These are phyloP conservation scores for Kalanchoe fedtschenkoi DNA, from an alignment of 164 flowering plant genomes.

Conservation along the genomic window DNA sequence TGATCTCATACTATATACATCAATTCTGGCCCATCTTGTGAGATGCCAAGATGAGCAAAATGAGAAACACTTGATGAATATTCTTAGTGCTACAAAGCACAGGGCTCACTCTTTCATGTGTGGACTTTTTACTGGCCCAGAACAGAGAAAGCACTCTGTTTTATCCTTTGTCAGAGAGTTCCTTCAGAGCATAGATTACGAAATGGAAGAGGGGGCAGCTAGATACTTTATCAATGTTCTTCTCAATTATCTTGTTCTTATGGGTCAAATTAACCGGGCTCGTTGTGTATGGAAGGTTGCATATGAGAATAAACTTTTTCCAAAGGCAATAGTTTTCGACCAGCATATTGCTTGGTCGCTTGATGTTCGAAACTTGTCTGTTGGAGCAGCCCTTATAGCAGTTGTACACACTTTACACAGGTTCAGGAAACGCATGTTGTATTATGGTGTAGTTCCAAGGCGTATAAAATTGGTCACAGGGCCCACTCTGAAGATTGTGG, in stretches of 20 bases:
- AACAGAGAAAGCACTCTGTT: conserved; percentile 85
- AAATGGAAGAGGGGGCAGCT: conserved; percentile 82
- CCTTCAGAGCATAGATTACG: conserved; percentile 80
- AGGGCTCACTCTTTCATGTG: conserved; percentile 91
- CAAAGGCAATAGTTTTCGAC: conserved; percentile 94
- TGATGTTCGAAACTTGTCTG: conserved; percentile 88
- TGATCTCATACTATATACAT: conserved; percentile 87
- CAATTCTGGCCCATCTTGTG: conserved; percentile 81
- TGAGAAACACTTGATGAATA: conserved; percentile 85
- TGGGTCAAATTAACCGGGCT: conserved; percentile 97
- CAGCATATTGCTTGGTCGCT: conserved; percentile 99
- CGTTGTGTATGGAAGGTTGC: conserved; percentile 98
- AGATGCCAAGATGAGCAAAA: conserved; percentile 86
- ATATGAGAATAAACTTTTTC: conserved; percentile 91
- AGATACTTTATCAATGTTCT: conserved; percentile 88
- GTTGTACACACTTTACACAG: conserved; percentile 94
- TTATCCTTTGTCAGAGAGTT: conserved; percentile 83
- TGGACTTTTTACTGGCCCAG: conserved; percentile 90
- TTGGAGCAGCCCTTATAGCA: conserved; percentile 94
- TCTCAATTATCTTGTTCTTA: conserved; percentile 86
- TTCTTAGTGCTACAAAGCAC: conserved; percentile 72
- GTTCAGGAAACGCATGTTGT: conserved; percentile 91
- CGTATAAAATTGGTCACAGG: conserved; percentile 93
- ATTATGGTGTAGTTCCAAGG: conserved; percentile 89
- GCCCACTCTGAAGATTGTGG: conserved; percentile 81